phyloP scores from a whole-genome alignment of 2,329 filamentous ascomycete genomes.

The Penicillium paneum region DNA sequence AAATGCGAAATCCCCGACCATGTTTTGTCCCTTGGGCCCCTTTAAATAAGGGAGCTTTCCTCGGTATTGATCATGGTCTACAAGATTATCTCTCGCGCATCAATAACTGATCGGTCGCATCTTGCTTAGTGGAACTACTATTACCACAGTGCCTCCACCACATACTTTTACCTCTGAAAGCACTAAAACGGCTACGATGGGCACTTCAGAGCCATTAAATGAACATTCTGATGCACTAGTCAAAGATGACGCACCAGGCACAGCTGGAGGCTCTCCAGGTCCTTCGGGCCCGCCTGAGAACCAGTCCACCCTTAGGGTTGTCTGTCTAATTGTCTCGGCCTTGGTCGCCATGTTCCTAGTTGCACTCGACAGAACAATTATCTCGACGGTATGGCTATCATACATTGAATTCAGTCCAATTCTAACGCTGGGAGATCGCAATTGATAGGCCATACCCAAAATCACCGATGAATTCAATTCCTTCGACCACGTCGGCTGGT shows the following conservation, averaged over 20 bases:
- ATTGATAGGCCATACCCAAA: conserved; percentile 13
- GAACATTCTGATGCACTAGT: neutral
- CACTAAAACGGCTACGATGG: neutral
- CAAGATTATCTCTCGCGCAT: neutral
- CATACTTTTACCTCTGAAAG: no score
- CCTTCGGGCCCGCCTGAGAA: neutral
- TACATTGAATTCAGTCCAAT: neutral
- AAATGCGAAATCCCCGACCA: neutral
- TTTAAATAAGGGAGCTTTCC: neutral
- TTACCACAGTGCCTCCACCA: neutral
- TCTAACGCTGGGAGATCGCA: neutral
- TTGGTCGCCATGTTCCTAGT: neutral
- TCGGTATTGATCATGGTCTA: neutral
- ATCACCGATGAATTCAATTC: conserved; percentile 21
- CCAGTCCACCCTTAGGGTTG: neutral
- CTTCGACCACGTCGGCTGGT: conserved; percentile 60
- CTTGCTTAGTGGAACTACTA: neutral
- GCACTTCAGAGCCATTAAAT: neutral
- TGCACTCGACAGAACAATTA: neutral
- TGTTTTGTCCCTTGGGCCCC: neutral
- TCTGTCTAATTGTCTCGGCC: neutral
- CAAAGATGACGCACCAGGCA: neutral
- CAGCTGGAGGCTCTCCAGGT: neutral
- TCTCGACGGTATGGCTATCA: neutral
- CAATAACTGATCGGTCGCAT: neutral